Conservation (phyloP, 2,329 filamentous ascomycete genomes). For the Exophiala calicioides region DNA sequence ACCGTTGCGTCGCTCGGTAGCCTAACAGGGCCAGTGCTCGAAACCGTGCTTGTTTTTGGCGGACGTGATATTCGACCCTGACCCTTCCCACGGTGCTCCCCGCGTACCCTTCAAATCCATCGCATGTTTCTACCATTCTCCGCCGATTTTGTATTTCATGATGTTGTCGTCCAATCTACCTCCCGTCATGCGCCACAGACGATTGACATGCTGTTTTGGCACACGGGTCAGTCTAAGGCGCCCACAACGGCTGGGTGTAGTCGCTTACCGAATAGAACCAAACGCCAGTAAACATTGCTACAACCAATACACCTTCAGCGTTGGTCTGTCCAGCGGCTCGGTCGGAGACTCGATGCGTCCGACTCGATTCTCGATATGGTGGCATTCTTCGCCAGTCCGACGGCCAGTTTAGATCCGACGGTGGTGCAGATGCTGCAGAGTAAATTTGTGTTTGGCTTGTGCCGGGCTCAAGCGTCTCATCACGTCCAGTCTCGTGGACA, state of each 20-base stretch:
- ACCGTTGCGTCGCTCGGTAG: too few species aligned
- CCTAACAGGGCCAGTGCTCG: too few species aligned
- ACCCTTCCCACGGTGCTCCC: too few species aligned
- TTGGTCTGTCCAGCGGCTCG: conserved; percentile 48
- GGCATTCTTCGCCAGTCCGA: conserved; percentile 51
- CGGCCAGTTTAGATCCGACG: conserved; percentile 47
- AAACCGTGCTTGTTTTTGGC: too few species aligned
- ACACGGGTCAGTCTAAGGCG: too few species aligned
- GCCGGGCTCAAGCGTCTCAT: conserved; percentile 2
- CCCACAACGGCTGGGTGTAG: background rate
- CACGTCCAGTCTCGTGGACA: conserved; percentile 15
- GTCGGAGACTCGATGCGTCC: conserved; percentile 43
- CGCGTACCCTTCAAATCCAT: too few species aligned
- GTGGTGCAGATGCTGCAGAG: conserved; percentile 17
- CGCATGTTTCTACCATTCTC: conserved; percentile 50
- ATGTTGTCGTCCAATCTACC: conserved; percentile 52
- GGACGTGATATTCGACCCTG: too few species aligned
- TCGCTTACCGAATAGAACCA: conserved; percentile 46
- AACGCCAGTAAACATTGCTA: conserved; percentile 53
- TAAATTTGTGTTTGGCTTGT: conserved; percentile 8
- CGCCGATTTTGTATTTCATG: conserved; percentile 56
- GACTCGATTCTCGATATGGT: conserved; percentile 49
- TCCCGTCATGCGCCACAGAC: conserved; percentile 56
- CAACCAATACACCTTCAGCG: conserved; percentile 51
- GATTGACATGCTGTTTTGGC: too few species aligned